Percentiles rank a stretch among this genome's conserved stretches.
Evolutionary conservation across 192 early-diverging fungal genomes (phyloP).

Genomic region (Ambispora gerdemannii): DNA sequence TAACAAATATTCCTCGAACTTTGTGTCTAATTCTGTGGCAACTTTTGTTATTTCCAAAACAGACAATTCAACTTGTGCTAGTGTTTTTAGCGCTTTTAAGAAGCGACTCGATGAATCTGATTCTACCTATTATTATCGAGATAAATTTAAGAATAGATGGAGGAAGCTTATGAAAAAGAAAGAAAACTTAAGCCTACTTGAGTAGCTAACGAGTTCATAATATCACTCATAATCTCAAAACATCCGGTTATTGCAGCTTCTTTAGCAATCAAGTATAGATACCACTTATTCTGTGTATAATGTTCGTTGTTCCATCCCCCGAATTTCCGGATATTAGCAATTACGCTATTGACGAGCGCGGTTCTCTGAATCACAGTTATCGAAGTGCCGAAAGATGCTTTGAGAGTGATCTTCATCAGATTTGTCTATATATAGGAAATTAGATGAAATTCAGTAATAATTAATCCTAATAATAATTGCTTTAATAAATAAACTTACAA

Average conservation of each 20-base stretch:
- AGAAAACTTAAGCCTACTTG: neutral
- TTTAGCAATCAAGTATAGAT: slow-evolving; percentile 1
- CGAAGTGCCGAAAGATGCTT: neutral
- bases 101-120: neutral
- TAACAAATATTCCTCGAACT: neutral
- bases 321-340: neutral
- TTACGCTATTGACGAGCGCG: neutral
- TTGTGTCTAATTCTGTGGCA: neutral
- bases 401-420: neutral
- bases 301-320: neutral
- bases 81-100: neutral
- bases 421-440: neutral
- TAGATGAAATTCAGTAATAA: too few relatives aligned
- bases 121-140: neutral
- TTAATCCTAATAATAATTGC: neutral
- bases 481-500: slow-evolving; percentile 4
- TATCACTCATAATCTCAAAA: neutral
- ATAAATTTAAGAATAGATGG: neutral
- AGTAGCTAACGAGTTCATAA: neutral
- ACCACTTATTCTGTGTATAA: slow-evolving; percentile 2
- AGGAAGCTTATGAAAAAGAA: neutral
- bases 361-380: neutral
- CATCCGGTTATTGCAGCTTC: neutral
- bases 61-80: neutral
- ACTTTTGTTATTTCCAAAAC: neutral